Percentiles rank a stretch among this genome's conserved stretches.
These are phyloP conservation scores for Taiozyma sp. DNA, from an alignment of 1,139 yeast genomes.

Conservation along the genomic window DNA sequence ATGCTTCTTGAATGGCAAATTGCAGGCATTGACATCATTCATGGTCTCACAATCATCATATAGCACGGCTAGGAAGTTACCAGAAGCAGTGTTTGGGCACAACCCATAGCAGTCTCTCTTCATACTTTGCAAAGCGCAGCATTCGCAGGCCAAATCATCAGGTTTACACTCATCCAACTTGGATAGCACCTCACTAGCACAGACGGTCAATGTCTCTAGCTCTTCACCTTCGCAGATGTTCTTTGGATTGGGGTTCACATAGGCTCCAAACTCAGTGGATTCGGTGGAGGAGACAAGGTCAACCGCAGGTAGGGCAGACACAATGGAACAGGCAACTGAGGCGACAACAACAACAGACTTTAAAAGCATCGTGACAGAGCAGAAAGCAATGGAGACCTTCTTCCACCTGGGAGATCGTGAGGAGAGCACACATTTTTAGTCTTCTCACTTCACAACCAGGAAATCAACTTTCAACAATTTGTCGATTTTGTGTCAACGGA, in stretches of 20 bases:
- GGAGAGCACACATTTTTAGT: not conserved
- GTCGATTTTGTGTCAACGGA: not conserved
- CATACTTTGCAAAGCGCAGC: conserved; percentile 49
- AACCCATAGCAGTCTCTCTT: conserved; percentile 40
- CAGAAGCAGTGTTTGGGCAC: conserved; percentile 43
- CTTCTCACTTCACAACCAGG: not conserved
- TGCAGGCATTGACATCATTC: conserved; percentile 47
- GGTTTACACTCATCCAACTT: conserved; percentile 46
- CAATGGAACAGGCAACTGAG: not conserved
- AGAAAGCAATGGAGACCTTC: not conserved
- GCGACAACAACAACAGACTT: not conserved
- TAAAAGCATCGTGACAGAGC: not conserved
- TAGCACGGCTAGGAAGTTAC: conserved; percentile 41
- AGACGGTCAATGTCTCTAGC: conserved; percentile 36
- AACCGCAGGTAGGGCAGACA: not conserved
- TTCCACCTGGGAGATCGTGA: not conserved
- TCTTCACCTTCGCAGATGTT: conserved; percentile 37
- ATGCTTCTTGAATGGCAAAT: conserved; percentile 42
- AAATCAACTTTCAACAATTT: not conserved
- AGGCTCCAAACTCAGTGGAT: conserved; percentile 35
- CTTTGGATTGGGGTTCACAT: conserved; percentile 44
- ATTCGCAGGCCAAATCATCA: conserved; percentile 50
- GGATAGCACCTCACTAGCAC: conserved; percentile 43
- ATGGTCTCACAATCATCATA: conserved; percentile 41
- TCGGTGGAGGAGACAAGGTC: conserved; percentile 19